Conservation (phyloP, 257 asterid genomes). For the Verbascum thapsus region DNA sequence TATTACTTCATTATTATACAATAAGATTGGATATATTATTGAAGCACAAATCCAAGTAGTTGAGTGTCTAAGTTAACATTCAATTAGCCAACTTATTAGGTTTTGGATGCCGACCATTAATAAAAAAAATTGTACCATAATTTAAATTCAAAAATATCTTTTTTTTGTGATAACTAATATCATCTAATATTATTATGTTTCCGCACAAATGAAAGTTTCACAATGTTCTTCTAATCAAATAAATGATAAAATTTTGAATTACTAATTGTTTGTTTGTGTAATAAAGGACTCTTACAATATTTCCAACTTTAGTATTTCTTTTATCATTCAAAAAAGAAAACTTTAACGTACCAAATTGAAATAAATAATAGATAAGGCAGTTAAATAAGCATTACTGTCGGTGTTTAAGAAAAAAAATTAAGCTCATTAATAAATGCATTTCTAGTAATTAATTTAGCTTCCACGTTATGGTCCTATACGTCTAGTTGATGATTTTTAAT, state of each 20-base stretch:
- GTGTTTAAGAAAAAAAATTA: not conserved
- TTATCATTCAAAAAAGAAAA: conserved; percentile 14
- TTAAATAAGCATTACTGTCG: conserved; percentile 7
- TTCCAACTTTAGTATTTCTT: too few relatives aligned
- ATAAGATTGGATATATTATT: conserved; percentile 24
- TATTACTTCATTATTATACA: not conserved
- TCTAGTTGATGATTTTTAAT: too few relatives aligned
- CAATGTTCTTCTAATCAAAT: too few relatives aligned
- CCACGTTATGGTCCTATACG: too few relatives aligned
- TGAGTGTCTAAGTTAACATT: conserved; percentile 58
- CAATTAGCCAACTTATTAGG: conserved; percentile 82
- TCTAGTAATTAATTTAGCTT: not conserved
- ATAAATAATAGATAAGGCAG: not conserved
- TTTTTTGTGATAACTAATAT: too few relatives aligned
- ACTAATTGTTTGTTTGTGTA: too few relatives aligned
- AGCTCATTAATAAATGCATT: conserved; percentile 5
- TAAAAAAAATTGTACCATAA: too few relatives aligned
- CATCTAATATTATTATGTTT: too few relatives aligned
- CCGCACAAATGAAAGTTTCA: too few relatives aligned
- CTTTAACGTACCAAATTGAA: not conserved
- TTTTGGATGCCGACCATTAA: conserved; percentile 42
- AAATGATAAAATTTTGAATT: too few relatives aligned
- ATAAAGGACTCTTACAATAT: too few relatives aligned
- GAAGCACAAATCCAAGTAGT: conserved; percentile 43
- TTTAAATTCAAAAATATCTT: too few relatives aligned